phyloP scores from a whole-genome alignment of 768 basidiomycete genomes.

The Lentinula raphanica region DNA sequence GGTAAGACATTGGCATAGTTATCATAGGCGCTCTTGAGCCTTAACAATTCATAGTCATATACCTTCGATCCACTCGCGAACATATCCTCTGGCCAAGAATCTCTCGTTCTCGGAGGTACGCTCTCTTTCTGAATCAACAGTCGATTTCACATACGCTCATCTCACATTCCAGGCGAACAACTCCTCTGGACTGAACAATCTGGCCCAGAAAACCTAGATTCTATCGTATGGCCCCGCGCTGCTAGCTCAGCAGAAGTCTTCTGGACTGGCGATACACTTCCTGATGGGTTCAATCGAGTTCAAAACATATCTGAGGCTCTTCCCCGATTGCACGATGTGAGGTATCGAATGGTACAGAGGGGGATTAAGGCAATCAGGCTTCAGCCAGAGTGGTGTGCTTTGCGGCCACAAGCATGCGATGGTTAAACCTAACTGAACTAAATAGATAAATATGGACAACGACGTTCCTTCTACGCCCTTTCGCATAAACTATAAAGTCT shows the following conservation, averaged over 20 bases:
- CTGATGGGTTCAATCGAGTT: constrained; percentile 3
- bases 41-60: constrained; percentile 27
- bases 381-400: constrained; percentile 49
- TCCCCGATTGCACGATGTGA: constrained; percentile 41
- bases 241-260: constrained; percentile 47
- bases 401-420: constrained; percentile 38
- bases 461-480: neutral
- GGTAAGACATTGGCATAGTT: constrained; percentile 30
- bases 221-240: constrained; percentile 43
- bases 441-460: too few relatives aligned
- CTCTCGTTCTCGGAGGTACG: constrained; percentile 37
- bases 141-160: neutral
- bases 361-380: constrained; percentile 37
- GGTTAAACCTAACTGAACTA: neutral
- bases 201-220: constrained; percentile 40
- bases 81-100: constrained; percentile 28
- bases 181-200: constrained; percentile 49
- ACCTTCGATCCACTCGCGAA: constrained; percentile 46
- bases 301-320: constrained; percentile 4
- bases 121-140: neutral
- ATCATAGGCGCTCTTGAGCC: neutral
- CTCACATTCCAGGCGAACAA: constrained; percentile 25
- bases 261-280: constrained; percentile 36
- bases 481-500: neutral
- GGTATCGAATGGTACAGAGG: constrained; percentile 38